Conservation (phyloP, 345 rosid genomes). For the Populus pruinosa region DNA sequence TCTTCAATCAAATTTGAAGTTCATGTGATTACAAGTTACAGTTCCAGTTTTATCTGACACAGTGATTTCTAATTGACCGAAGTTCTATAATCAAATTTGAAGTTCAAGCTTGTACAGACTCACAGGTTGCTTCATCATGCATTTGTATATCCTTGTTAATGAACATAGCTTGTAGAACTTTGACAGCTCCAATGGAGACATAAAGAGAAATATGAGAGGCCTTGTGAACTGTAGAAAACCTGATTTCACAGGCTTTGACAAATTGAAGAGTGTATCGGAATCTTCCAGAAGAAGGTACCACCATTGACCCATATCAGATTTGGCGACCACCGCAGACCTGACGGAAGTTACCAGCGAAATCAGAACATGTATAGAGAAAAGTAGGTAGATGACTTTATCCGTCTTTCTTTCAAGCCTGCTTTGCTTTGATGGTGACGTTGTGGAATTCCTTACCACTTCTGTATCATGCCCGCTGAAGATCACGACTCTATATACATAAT, state of each 20-base stretch:
- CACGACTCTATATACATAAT: conserved; percentile 58
- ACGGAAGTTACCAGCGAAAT: conserved; percentile 51
- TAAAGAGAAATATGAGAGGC: conserved; percentile 66
- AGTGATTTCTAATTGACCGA: conserved; percentile 69
- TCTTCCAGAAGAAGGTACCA: conserved; percentile 56
- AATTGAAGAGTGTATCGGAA: conserved; percentile 39
- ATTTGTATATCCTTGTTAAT: conserved; percentile 57
- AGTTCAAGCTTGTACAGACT: conserved; percentile 61
- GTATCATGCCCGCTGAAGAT: conserved; percentile 69
- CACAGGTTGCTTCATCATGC: conserved; percentile 60
- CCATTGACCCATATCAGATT: conserved; percentile 45
- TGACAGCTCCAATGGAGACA: conserved; percentile 72
- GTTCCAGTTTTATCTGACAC: conserved; percentile 84
- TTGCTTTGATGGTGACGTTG: conserved; percentile 65
- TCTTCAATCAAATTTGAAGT: conserved; percentile 14
- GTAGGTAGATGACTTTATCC: conserved; percentile 65
- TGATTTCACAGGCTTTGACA: conserved; percentile 36
- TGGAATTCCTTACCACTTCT: conserved; percentile 60
- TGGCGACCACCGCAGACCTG: conserved; percentile 39
- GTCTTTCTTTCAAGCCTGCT: conserved; percentile 64
- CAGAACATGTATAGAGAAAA: conserved; percentile 47
- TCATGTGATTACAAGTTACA: conserved; percentile 83
- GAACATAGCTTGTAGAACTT: conserved; percentile 64
- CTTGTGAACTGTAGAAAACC: conserved; percentile 47
- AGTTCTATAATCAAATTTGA: conserved; percentile 77